Conservation (phyloP, 305 asterid genomes). For the Andrographis paniculata region DNA sequence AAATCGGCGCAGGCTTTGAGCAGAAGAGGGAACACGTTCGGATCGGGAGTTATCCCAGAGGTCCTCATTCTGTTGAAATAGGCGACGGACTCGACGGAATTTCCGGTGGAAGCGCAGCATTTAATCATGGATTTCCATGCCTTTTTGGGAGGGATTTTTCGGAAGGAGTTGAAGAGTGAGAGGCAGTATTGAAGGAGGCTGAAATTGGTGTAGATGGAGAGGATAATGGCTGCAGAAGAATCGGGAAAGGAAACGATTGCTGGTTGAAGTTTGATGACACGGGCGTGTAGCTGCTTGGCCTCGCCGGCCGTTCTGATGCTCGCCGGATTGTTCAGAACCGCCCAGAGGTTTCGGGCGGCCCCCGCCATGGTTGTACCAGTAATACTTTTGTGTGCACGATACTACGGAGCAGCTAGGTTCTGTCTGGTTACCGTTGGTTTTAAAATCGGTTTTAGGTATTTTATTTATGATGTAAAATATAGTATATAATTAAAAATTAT, state of each 20-base stretch:
- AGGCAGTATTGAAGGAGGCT: slow-evolving; percentile 52
- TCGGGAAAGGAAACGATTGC: slow-evolving; percentile 20
- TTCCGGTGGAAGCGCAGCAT: slow-evolving; percentile 57
- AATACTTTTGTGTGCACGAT: too few species aligned
- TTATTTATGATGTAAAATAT: too few species aligned
- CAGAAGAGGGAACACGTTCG: slow-evolving; percentile 74
- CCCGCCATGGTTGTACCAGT: too few species aligned
- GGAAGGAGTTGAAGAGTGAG: slow-evolving; percentile 40
- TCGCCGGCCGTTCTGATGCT: slow-evolving; percentile 52
- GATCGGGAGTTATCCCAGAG: slow-evolving; percentile 48
- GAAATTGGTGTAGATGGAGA: slow-evolving; percentile 67
- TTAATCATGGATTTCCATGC: slow-evolving; percentile 76
- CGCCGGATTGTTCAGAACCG: slow-evolving; percentile 33
- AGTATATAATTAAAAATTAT: too few species aligned
- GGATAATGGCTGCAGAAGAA: slow-evolving; percentile 30
- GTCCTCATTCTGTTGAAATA: slow-evolving; percentile 62
- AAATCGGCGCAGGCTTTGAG: slow-evolving; percentile 57
- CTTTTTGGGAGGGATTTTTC: slow-evolving; percentile 42
- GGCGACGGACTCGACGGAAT: slow-evolving; percentile 36
- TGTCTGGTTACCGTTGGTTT: too few species aligned
- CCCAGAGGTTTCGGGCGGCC: slow-evolving; percentile 20
- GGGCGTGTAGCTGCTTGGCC: slow-evolving; percentile 81
- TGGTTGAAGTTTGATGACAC: slow-evolving; percentile 34
- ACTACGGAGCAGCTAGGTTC: too few species aligned
- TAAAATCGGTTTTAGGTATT: too few species aligned